phyloP scores from a whole-genome alignment of 148 eudicot species.

The Cornus florida region DNA sequence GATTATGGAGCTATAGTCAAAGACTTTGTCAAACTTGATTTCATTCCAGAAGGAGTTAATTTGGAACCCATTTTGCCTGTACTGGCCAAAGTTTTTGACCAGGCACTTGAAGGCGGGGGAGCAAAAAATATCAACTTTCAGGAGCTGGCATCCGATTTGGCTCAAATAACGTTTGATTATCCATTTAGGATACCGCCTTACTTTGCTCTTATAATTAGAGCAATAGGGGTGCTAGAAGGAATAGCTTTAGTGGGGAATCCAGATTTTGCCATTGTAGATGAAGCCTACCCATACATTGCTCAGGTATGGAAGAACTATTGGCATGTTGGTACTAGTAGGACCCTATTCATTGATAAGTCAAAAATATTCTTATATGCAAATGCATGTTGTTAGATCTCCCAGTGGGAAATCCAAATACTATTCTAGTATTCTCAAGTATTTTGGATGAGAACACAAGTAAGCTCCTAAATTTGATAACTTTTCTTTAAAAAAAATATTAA shows the following conservation, averaged over 20 bases:
- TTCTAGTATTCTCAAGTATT: background rate
- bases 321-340: background rate
- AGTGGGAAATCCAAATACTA: background rate
- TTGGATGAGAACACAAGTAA: background rate
- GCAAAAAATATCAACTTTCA: conserved; percentile 97
- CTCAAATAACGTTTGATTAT: conserved; percentile 97
- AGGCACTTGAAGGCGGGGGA: conserved; percentile 99
- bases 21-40: conserved; percentile 92
- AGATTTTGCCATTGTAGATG: conserved; percentile 97
- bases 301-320: conserved; percentile 57
- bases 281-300: conserved; percentile 99
- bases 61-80: conserved; percentile 96
- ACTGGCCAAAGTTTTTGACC: conserved; percentile 97
- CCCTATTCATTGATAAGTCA: background rate
- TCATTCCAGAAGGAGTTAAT: conserved; percentile 92
- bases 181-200: conserved; percentile 98
- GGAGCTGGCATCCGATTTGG: conserved; percentile 95
- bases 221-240: conserved; percentile 98
- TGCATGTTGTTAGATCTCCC: background rate
- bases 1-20: conserved; percentile 95
- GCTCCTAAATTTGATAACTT: background rate
- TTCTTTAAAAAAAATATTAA: background rate
- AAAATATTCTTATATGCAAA: background rate
- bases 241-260: conserved; percentile 98
- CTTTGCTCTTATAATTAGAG: conserved; percentile 96